phyloP scores from a whole-genome alignment of 1,284 basidiomycete species.

The Spongispora temasekensis region DNA sequence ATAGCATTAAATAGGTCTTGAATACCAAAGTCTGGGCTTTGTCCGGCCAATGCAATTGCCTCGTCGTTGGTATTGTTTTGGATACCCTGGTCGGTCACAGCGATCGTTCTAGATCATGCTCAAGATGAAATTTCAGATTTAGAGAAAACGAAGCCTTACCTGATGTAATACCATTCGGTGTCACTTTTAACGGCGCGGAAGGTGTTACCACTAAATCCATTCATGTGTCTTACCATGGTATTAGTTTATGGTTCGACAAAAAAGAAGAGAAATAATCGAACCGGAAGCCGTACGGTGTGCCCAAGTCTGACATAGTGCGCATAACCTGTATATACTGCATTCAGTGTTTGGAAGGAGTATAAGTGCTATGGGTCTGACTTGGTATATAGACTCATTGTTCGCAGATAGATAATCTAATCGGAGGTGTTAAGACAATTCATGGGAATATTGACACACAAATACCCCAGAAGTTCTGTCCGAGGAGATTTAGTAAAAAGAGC shows the following conservation, averaged over 20 bases:
- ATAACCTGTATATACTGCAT: constrained; percentile 33
- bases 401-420: constrained; percentile 46
- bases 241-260: neutral
- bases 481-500: neutral
- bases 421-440: neutral
- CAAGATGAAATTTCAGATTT: neutral
- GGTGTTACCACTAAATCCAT: constrained; percentile 22
- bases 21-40: constrained; percentile 41
- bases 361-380: constrained; percentile 21
- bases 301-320: constrained; percentile 35
- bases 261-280: neutral
- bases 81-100: constrained; percentile 21
- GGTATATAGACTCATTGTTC: constrained; percentile 51
- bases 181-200: constrained; percentile 17
- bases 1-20: constrained; percentile 41
- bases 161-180: constrained; percentile 24
- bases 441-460: neutral
- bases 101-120: constrained; percentile 13
- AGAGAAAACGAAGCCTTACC: constrained; percentile 12
- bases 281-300: constrained; percentile 26
- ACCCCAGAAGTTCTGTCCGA: constrained; percentile 25
- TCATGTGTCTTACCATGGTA: constrained; percentile 15
- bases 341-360: constrained; percentile 2
- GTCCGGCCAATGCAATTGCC: constrained; percentile 35
- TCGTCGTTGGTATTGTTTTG: constrained; percentile 36